Conservation (phyloP, 2,329 filamentous ascomycete genomes). For the Lasiodiplodia theobromae region DNA sequence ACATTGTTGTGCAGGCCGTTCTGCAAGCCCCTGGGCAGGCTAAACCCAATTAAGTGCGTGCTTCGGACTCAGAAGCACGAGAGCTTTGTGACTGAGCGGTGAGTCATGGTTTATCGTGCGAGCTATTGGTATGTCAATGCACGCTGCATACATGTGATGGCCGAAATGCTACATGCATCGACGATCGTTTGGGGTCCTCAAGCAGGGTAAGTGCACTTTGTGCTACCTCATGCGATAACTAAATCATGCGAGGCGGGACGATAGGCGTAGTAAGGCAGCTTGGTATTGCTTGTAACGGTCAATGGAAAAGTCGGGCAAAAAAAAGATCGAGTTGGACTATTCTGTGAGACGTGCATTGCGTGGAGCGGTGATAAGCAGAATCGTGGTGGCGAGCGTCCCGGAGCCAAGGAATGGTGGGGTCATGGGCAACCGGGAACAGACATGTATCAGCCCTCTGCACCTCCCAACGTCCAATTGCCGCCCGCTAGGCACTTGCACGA, state of each 20-base stretch:
- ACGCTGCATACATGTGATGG: neutral
- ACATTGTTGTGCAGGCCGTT: no score
- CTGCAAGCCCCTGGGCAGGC: no score
- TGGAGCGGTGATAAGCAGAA: no score
- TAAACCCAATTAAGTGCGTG: neutral
- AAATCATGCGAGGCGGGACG: neutral
- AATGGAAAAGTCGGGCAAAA: neutral
- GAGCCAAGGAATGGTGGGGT: no score
- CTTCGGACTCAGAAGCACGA: neutral
- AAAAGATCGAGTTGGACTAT: no score
- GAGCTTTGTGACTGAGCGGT: slow-evolving; percentile 36
- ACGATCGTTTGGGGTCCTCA: slow-evolving; percentile 35
- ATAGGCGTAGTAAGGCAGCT: neutral
- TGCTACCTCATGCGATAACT: neutral
- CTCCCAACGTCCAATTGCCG: no score
- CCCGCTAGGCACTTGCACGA: no score
- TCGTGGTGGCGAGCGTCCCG: no score
- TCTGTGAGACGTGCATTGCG: no score
- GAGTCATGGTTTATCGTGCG: slow-evolving; percentile 37
- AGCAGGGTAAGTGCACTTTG: slow-evolving; percentile 30
- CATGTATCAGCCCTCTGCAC: no score
- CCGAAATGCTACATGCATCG: neutral
- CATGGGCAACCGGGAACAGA: no score
- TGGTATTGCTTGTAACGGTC: neutral
- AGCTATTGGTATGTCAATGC: no score